Percentiles rank a stretch among this genome's conserved stretches.
Conservation (phyloP, 2,329 filamentous ascomycete species). For the Aureobasidium sp. region DNA sequence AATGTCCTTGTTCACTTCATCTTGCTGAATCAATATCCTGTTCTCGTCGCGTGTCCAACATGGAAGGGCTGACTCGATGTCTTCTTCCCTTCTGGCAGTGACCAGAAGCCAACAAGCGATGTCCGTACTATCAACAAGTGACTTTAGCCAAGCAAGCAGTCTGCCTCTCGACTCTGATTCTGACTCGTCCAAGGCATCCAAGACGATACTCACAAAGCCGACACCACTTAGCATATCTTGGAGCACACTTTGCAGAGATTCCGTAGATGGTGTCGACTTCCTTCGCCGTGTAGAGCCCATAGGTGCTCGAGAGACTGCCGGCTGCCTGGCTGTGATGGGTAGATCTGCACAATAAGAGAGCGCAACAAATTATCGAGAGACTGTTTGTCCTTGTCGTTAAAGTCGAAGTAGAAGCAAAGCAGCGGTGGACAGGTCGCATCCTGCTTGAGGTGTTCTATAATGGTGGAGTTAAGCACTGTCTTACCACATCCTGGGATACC, state of each 20-base stretch:
- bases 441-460: neutral
- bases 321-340: neutral
- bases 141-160: neutral
- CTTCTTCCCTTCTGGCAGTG: neutral
- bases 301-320: neutral
- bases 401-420: slow-evolving; percentile 9
- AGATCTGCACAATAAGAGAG: neutral
- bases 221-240: neutral
- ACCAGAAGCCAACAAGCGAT: neutral
- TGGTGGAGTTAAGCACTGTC: slow-evolving; percentile 13
- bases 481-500: slow-evolving; percentile 16
- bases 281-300: neutral
- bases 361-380: neutral
- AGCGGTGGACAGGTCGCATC: neutral
- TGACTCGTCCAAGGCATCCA: slow-evolving; percentile 9
- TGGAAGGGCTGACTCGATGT: neutral
- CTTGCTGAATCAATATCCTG: neutral
- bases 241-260: neutral
- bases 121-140: fast-evolving
- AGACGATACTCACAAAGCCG: neutral
- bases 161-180: neutral
- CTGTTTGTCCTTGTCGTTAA: neutral
- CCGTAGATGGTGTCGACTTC: neutral
- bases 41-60: neutral
- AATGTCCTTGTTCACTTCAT: neutral